These are phyloP conservation scores for Gonium pectorale DNA, from an alignment of 139 green algal species.

Conservation along the genomic window DNA sequence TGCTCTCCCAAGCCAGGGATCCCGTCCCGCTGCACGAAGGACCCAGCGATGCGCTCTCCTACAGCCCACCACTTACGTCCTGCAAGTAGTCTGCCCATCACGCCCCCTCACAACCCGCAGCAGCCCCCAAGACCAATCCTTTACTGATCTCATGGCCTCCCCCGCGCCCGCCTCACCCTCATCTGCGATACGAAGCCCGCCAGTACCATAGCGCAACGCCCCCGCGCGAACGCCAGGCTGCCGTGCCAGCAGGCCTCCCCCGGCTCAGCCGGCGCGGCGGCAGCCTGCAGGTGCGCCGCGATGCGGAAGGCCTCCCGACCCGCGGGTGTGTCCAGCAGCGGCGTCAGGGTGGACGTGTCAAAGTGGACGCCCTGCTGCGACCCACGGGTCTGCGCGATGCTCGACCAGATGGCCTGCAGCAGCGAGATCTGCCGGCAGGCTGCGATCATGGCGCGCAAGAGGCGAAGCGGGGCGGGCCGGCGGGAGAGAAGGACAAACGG, in stretches of 20 bases:
- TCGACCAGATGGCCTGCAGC: constrained; percentile 21
- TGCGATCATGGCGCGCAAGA: not conserved
- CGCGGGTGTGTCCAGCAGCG: constrained; percentile 13
- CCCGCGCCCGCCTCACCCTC: not conserved
- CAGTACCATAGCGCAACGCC: constrained; percentile 15
- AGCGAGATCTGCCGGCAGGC: not conserved
- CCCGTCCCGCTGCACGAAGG: too few relatives aligned
- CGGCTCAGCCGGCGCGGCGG: not conserved
- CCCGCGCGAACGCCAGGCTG: constrained; percentile 1
- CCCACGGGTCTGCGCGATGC: constrained; percentile 18
- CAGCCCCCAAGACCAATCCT: too few relatives aligned
- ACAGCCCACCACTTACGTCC: too few relatives aligned
- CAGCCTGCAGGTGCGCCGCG: not conserved
- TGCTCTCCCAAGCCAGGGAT: too few relatives aligned
- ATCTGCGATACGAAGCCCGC: constrained; percentile 11
- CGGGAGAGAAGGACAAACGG: not conserved
- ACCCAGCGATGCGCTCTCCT: too few relatives aligned
- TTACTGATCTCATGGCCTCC: too few relatives aligned
- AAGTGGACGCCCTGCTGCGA: constrained; percentile 31
- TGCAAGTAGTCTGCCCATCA: too few relatives aligned
- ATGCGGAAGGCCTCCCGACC: not conserved
- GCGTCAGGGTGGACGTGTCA: not conserved
- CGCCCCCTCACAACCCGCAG: too few relatives aligned
- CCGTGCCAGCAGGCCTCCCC: constrained; percentile 21
- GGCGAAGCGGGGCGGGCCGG: not conserved